Evolutionary conservation across 306 rosid species (phyloP).

Genomic region (Cicer arietinum): DNA sequence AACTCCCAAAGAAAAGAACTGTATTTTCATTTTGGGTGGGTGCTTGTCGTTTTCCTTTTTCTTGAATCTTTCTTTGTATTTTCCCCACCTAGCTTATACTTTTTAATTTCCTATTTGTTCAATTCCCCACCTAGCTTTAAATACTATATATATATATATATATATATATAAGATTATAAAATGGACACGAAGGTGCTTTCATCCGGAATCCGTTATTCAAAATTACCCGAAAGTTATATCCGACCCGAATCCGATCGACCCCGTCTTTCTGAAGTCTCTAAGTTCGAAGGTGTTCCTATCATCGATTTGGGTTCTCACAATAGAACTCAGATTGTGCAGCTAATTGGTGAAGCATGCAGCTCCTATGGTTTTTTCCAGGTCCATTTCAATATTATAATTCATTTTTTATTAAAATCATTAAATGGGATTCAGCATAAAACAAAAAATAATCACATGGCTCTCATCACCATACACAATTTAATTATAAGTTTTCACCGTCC

Average conservation of each 20-base stretch:
- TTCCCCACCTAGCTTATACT: neutral
- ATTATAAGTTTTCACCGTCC: too few species aligned
- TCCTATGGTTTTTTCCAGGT: slow-evolving; percentile 88
- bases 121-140: neutral
- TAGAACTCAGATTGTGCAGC: slow-evolving; percentile 45
- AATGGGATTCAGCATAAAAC: too few species aligned
- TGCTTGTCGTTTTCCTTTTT: slow-evolving; percentile 6
- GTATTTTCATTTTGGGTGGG: neutral
- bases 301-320: slow-evolving; percentile 62
- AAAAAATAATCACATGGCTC: too few species aligned
- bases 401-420: too few species aligned
- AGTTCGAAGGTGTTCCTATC: slow-evolving; percentile 70
- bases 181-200: slow-evolving; percentile 72
- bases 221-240: slow-evolving; percentile 68
- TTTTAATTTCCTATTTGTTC: too few species aligned
- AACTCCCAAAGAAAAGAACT: neutral
- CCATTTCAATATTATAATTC: neutral
- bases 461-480: too few species aligned
- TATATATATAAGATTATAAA: neutral
- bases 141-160: neutral
- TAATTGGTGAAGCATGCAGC: slow-evolving; percentile 74
- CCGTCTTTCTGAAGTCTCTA: slow-evolving; percentile 59
- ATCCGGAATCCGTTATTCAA: slow-evolving; percentile 57
- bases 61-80: neutral
- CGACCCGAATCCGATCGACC: slow-evolving; percentile 93